These are phyloP conservation scores for Lachancea mirantina DNA, from an alignment of 805 yeast species.

Conservation along the genomic window DNA sequence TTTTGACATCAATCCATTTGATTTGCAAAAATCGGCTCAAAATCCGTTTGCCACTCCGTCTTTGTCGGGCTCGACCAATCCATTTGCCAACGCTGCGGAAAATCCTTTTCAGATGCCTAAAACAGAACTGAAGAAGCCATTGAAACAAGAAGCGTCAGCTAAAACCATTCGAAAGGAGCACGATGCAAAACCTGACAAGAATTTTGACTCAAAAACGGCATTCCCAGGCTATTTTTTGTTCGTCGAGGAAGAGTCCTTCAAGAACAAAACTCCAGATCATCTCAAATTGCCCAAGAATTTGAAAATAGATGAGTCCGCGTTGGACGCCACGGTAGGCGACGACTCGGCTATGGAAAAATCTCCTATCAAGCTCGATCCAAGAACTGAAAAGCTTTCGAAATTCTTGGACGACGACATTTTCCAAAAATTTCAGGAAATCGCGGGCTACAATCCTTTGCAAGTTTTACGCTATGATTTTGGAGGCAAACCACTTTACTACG, in stretches of 20 bases:
- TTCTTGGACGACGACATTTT: conserved; percentile 70
- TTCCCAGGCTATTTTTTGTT: conserved; percentile 64
- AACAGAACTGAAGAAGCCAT: conserved; percentile 1
- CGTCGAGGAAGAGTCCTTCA: conserved; percentile 64
- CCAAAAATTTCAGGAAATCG: conserved; percentile 66
- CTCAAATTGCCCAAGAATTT: conserved; percentile 43
- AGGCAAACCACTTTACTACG: conserved; percentile 71
- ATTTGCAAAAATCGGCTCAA: conserved; percentile 12
- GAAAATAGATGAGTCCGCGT: conserved; percentile 44
- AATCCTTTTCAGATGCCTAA: conserved; percentile 18
- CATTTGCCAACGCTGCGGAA: conserved; percentile 33
- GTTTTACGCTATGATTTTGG: conserved; percentile 78
- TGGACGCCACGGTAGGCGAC: conserved; percentile 37
- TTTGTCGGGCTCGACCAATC: conserved; percentile 19
- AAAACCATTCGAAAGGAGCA: conserved; percentile 30
- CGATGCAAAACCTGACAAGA: conserved; percentile 21
- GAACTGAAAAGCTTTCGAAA: conserved; percentile 43
- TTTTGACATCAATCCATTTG: conserved; percentile 32
- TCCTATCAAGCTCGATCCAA: conserved; percentile 32
- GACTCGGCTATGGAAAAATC: conserved; percentile 25
- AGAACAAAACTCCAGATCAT: conserved; percentile 42
- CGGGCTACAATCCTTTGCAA: conserved; percentile 79
- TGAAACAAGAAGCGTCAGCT: conserved; percentile 22
- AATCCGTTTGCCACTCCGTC: conserved; percentile 21
- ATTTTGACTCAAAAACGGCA: conserved; percentile 17